Evolutionary conservation across 257 asterid genomes (phyloP).

Genomic region (Nicotiana sylvestris): DNA sequence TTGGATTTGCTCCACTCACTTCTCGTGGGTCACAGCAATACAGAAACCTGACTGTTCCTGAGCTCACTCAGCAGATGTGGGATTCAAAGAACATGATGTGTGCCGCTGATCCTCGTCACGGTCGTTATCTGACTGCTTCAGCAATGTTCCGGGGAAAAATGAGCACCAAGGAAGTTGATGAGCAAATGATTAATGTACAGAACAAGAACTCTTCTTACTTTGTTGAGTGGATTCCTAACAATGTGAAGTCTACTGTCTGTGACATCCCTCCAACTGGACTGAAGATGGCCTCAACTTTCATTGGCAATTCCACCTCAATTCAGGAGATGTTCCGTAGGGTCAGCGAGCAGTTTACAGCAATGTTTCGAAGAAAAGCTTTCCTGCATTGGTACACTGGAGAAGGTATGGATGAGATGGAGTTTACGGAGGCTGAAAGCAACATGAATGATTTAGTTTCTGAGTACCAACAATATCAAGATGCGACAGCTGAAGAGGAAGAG

Average conservation of each 20-base stretch:
- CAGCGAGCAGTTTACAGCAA: constrained; percentile 65
- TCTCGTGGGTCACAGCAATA: constrained; percentile 85
- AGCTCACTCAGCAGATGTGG: constrained; percentile 85
- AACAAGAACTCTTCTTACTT: constrained; percentile 65
- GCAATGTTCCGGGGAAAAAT: constrained; percentile 66
- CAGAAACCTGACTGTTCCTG: constrained; percentile 72
- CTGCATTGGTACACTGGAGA: constrained; percentile 72
- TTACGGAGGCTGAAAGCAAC: constrained; percentile 69
- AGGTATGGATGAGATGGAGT: constrained; percentile 72
- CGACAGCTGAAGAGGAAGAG: constrained; percentile 72
- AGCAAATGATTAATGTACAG: constrained; percentile 63
- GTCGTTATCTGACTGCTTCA: constrained; percentile 55
- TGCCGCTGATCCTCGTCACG: constrained; percentile 76
- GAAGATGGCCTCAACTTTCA: constrained; percentile 66
- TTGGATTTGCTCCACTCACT: constrained; percentile 81
- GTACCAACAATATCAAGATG: constrained; percentile 77
- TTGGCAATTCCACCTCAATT: constrained; percentile 61
- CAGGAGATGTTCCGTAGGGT: constrained; percentile 67
- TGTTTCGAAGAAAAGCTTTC: constrained; percentile 69
- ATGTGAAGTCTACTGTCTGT: constrained; percentile 66
- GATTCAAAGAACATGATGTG: constrained; percentile 83
- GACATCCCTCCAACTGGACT: constrained; percentile 67
- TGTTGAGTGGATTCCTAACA: constrained; percentile 70
- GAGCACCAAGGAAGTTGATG: constrained; percentile 70
- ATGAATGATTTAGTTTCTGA: constrained; percentile 79